A percentile compares a stretch with the other conserved stretches of the same genome.
Conservation (phyloP, 805 yeast genomes). For the Starmerella cellae region DNA sequence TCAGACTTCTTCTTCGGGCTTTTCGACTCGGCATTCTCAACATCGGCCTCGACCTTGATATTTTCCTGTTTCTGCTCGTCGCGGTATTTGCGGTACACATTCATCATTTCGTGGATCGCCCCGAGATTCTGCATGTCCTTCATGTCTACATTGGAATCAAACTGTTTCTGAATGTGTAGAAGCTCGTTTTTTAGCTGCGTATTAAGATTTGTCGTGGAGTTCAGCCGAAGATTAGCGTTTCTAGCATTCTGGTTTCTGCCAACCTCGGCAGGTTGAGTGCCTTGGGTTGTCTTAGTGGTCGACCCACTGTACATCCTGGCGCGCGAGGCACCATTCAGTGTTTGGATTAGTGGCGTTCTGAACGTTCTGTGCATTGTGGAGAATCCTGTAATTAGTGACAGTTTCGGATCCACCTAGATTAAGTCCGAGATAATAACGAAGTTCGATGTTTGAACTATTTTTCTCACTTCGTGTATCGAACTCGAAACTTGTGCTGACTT, state of each 20-base stretch:
- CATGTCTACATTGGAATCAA: neutral
- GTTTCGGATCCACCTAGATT: too few species aligned
- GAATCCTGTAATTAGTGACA: too few species aligned
- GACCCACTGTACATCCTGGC: constrained; percentile 12
- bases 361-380: constrained; percentile 16
- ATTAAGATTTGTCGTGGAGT: neutral
- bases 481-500: too few species aligned
- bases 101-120: constrained; percentile 20
- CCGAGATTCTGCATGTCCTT: constrained; percentile 17
- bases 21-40: neutral
- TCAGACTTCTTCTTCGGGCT: neutral
- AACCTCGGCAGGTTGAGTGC: neutral
- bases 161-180: neutral
- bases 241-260: neutral
- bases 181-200: neutral
- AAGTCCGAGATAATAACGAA: too few species aligned
- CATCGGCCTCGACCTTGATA: neutral
- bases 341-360: constrained; percentile 16
- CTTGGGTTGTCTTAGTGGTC: constrained; percentile 2
- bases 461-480: too few species aligned
- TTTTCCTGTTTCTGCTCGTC: constrained; percentile 1
- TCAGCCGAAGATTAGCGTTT: neutral
- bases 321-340: constrained; percentile 14
- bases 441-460: too few species aligned
- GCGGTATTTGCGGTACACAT: constrained; percentile 18